phyloP scores from a whole-genome alignment of 2,329 filamentous ascomycete genomes.

The Ilyonectria destructans region DNA sequence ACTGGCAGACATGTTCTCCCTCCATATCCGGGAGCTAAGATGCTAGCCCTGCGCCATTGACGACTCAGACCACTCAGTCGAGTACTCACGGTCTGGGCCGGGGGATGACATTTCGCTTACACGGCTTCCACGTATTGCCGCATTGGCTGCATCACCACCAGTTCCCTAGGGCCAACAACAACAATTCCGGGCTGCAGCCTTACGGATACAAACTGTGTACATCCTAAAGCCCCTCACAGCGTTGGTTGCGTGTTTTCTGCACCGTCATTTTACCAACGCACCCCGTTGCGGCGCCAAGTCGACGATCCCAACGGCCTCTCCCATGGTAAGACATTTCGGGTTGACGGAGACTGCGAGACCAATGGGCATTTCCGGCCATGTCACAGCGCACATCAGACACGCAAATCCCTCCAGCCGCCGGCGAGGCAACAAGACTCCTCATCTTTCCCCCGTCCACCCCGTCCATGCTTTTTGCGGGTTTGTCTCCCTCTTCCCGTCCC shows the following conservation, averaged over 20 bases:
- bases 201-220: background rate
- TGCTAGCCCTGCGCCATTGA: slow-evolving; percentile 30
- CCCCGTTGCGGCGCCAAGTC: background rate
- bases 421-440: background rate
- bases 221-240: background rate
- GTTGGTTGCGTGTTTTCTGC: background rate
- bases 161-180: background rate
- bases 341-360: background rate
- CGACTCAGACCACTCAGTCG: slow-evolving; percentile 17
- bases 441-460: background rate
- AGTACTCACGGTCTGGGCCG: slow-evolving; percentile 7
- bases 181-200: background rate
- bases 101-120: slow-evolving; percentile 9
- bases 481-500: background rate
- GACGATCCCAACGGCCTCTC: background rate
- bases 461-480: slow-evolving; percentile 1
- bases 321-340: background rate
- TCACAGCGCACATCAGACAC: background rate
- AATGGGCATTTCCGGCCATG: background rate
- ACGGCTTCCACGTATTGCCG: background rate
- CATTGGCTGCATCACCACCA: background rate
- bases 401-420: background rate
- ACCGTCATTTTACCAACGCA: background rate
- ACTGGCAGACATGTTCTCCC: slow-evolving; percentile 2
- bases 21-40: slow-evolving; percentile 40